Percentiles rank a stretch among this genome's conserved stretches.
Evolutionary conservation across 2,329 filamentous ascomycete genomes (phyloP).

Genomic region (Ascosphaera apis): DNA sequence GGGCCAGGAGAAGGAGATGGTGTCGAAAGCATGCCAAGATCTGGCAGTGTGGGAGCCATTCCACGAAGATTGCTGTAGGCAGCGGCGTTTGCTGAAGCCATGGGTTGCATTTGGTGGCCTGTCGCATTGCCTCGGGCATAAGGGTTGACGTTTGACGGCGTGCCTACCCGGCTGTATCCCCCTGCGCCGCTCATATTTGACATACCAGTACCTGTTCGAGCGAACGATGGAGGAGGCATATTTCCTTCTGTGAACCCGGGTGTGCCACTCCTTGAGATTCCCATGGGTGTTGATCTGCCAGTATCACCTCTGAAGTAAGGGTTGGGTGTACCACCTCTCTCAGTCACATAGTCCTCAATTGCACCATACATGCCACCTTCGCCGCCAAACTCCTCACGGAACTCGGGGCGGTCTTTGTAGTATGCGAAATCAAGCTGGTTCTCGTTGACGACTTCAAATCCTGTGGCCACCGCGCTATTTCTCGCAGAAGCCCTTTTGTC

Average conservation of each 20-base stretch:
- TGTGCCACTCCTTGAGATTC: not conserved
- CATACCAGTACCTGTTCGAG: not conserved
- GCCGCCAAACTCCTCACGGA: slow-evolving; percentile 56
- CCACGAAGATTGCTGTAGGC: not conserved
- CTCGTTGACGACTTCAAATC: slow-evolving; percentile 80
- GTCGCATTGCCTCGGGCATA: not conserved
- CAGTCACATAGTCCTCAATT: slow-evolving; percentile 22
- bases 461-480: slow-evolving; percentile 26
- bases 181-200: not conserved
- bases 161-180: not conserved
- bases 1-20: not conserved
- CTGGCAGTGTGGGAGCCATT: not conserved
- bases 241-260: not conserved
- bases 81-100: too few species aligned
- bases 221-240: not conserved
- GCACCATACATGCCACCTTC: slow-evolving; percentile 33
- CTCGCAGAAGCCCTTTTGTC: slow-evolving; percentile 4
- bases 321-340: slow-evolving; percentile 21
- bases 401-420: slow-evolving; percentile 76
- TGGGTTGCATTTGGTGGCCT: not conserved
- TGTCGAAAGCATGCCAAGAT: not conserved
- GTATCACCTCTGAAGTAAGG: slow-evolving; percentile 12
- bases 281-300: slow-evolving; percentile 11
- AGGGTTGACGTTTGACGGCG: not conserved
- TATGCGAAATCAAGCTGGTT: slow-evolving; percentile 71